phyloP scores from a whole-genome alignment of 495 filamentous ascomycete species.

The Rostrohypoxylon terebratum region DNA sequence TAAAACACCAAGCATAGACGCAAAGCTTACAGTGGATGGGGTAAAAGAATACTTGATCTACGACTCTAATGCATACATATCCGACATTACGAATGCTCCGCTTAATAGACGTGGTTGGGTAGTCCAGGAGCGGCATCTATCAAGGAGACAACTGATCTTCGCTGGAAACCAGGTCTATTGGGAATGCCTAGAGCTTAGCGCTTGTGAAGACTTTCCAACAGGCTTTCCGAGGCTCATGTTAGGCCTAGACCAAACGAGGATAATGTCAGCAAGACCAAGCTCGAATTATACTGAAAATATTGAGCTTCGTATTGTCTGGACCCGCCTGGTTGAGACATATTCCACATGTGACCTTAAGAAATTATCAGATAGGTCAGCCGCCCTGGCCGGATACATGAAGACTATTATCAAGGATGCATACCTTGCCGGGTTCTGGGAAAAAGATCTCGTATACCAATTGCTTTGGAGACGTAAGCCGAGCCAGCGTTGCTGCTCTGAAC shows the following conservation, averaged over 20 bases:
- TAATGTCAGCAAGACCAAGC: background rate
- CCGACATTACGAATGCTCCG: background rate
- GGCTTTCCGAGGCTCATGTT: background rate
- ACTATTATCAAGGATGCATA: background rate
- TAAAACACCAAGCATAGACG: background rate
- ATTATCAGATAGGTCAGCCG: conserved; percentile 21
- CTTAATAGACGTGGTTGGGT: conserved; percentile 48
- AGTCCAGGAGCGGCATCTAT: conserved; percentile 50
- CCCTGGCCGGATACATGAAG: background rate
- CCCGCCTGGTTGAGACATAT: background rate
- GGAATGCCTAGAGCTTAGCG: conserved; percentile 42
- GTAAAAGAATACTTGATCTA: background rate
- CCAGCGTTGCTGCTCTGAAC: background rate
- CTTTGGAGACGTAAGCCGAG: background rate
- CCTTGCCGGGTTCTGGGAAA: conserved; percentile 19
- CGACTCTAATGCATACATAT: background rate
- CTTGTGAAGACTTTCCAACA: conserved; percentile 26
- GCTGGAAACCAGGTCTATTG: conserved; percentile 44
- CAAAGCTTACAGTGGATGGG: background rate
- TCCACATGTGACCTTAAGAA: conserved; percentile 2
- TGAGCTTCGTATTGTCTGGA: conserved; percentile 2
- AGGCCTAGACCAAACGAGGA: background rate
- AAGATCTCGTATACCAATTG: conserved; percentile 4
- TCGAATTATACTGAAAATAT: background rate
- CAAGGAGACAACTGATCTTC: conserved; percentile 45